These are phyloP conservation scores for Populus hybrid DNA, from an alignment of 441 rosid species.

Conservation along the genomic window DNA sequence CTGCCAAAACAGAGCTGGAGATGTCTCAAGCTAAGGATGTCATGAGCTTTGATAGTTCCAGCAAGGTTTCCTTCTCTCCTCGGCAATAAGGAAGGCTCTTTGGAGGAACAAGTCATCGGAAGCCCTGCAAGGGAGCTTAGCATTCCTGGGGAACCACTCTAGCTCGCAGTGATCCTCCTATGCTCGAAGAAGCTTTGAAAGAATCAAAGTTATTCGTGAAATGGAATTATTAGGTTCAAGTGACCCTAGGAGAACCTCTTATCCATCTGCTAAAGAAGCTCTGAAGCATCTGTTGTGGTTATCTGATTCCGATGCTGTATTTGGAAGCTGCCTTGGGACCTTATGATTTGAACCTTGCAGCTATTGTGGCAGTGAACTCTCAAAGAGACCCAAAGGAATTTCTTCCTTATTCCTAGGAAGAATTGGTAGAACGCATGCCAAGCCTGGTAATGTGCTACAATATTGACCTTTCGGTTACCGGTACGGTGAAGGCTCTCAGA, in stretches of 20 bases:
- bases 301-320: slow-evolving; percentile 84
- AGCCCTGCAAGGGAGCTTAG: slow-evolving; percentile 92
- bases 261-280: slow-evolving; percentile 94
- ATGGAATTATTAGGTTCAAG: slow-evolving; percentile 65
- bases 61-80: slow-evolving; percentile 83
- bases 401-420: slow-evolving; percentile 93
- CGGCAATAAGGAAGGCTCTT: slow-evolving; percentile 76
- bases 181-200: slow-evolving; percentile 81
- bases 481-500: slow-evolving; percentile 82
- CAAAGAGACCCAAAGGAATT: slow-evolving; percentile 98
- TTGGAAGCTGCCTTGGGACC: slow-evolving; percentile 93
- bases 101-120: slow-evolving; percentile 69
- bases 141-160: slow-evolving; percentile 87
- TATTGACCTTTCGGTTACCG: slow-evolving; percentile 77
- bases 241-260: slow-evolving; percentile 50
- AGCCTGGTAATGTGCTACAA: slow-evolving; percentile 67
- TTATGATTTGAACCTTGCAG: slow-evolving; percentile 94
- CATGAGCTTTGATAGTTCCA: slow-evolving; percentile 27
- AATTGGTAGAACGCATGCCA: slow-evolving; percentile 70
- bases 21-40: slow-evolving; percentile 34
- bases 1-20: slow-evolving; percentile 34
- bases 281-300: slow-evolving; percentile 92
- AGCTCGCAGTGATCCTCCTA: slow-evolving; percentile 91
- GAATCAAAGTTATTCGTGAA: slow-evolving; percentile 86
- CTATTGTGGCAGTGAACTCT: slow-evolving; percentile 93